A percentile compares a stretch with the other conserved stretches of the same genome.
Conservation (phyloP, 257 asterid genomes). For the Leonotis leonurus region DNA sequence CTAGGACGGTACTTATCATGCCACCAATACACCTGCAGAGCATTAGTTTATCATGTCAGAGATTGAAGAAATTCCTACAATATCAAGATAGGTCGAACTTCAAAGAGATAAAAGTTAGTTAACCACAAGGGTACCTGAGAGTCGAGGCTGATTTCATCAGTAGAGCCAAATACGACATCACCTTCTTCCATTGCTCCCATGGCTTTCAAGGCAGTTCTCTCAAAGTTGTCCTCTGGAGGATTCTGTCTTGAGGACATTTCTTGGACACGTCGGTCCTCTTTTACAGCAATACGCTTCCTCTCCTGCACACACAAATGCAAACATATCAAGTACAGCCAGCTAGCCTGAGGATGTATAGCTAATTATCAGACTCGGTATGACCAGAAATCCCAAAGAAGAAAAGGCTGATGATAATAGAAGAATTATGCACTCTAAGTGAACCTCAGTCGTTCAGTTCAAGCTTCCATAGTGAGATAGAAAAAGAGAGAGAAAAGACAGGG, state of each 20-base stretch:
- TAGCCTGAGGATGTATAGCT: not conserved
- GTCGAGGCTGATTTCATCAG: conserved; percentile 75
- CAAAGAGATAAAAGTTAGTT: not conserved
- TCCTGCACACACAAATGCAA: conserved; percentile 40
- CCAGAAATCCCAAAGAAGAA: not conserved
- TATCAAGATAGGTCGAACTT: not conserved
- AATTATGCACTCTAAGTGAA: not conserved
- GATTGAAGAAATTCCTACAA: not conserved
- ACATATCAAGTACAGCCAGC: conserved; percentile 2
- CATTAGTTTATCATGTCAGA: not conserved
- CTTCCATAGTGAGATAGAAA: not conserved
- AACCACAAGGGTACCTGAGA: conserved; percentile 42
- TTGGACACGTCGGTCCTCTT: conserved; percentile 75
- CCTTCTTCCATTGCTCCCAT: conserved; percentile 98
- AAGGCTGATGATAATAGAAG: not conserved
- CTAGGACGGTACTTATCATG: conserved; percentile 34
- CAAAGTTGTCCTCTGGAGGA: conserved; percentile 56
- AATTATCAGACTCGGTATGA: not conserved
- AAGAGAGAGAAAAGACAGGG: not conserved
- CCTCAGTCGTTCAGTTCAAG: too few species aligned
- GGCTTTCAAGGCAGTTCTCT: conserved; percentile 63
- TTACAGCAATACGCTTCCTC: conserved; percentile 66
- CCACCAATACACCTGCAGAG: conserved; percentile 78
- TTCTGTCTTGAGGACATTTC: conserved; percentile 60
- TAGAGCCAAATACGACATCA: conserved; percentile 80